Base-by-base conservation (phyloP, 306 rosid genomes). In the Macrotyloma uniflorum region DNA sequence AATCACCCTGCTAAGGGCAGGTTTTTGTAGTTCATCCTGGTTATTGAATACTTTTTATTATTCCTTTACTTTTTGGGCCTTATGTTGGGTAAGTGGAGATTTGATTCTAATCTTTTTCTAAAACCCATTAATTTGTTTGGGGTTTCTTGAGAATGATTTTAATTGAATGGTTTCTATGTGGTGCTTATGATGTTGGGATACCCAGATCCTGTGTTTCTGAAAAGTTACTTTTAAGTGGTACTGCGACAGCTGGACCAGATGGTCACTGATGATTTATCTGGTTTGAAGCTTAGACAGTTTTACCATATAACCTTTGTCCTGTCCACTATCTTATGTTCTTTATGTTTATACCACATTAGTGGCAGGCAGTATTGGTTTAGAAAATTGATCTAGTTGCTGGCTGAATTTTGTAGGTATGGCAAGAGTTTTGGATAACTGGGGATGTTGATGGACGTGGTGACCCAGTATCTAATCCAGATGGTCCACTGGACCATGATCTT, bases 361-460 rank as follows among this genome's bases (percentile, higher is more conserved):
- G 61, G 59, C 40, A 1, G 61, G 59, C 40, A 1, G 67, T 33
- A 66, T 55, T 70, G 66, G 57, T 65, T 54, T 59, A n/a, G 36
- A 79, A 83, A 69, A 61, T 70, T 79, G 71, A 79, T 66, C 71
- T 22, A 68, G 38, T 18, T 78, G 51, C 23, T 80, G 68, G 43
- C 75, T 49, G 61, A 63, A 57, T 83, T 47, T 86, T 85, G 72
- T 72, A 91, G 98, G 98, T 94, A 63, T 94, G 98, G 97, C 97
- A 94, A 84, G 98, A 94, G 82, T 94, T 94, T 86, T 94, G 97
- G 98, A 94, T 94, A 73, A 94, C 98, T 73, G 97, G 98, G 77
- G 98, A 94, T 53, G 92, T 88, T 19, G 98, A 92, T 53, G 97
- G 98, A 74, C 97, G 97, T 16, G 98, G 98, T 67, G 85, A 2